These are phyloP conservation scores for Corynascus novoguineensis DNA, from an alignment of 495 filamentous ascomycete species.

Conservation along the genomic window DNA sequence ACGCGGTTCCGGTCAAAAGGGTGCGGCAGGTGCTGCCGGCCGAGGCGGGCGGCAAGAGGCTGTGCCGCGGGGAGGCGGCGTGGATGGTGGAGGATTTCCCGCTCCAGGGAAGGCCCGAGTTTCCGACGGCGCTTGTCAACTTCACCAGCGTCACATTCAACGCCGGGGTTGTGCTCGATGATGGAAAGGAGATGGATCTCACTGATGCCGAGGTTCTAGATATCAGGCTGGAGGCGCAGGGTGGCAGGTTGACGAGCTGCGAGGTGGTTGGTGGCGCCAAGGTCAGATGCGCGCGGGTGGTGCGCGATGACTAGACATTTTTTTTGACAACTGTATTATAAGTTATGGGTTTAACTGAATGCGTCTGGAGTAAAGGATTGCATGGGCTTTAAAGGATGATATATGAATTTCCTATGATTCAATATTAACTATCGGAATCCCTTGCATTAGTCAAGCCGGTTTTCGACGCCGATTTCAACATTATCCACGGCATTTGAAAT, in stretches of 20 bases:
- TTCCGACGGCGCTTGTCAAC: conserved; percentile 26
- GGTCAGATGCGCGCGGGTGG: conserved; percentile 15
- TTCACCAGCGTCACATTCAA: conserved; percentile 22
- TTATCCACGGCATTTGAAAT: too few species aligned
- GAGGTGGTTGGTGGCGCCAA: conserved; percentile 10
- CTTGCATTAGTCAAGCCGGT: too few species aligned
- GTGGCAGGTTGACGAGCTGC: conserved; percentile 26
- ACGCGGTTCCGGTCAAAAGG: not conserved
- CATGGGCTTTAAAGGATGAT: not conserved
- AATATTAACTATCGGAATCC: too few species aligned
- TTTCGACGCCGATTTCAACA: too few species aligned
- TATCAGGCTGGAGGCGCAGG: conserved; percentile 21
- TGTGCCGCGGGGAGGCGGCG: conserved; percentile 21
- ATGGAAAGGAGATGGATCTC: not conserved
- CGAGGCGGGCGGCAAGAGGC: not conserved
- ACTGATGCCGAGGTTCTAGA: conserved; percentile 20
- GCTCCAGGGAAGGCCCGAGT: conserved; percentile 14
- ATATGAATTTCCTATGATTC: too few species aligned
- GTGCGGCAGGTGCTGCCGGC: not conserved
- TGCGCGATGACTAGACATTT: conserved; percentile 10
- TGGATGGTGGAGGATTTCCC: conserved; percentile 29
- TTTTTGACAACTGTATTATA: too few species aligned
- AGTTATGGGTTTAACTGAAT: not conserved
- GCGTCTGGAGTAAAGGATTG: not conserved
- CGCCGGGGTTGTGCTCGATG: conserved; percentile 8